Evolutionary conservation across 306 rosid genomes (phyloP).

Genomic region (Cucurbita maxima): DNA sequence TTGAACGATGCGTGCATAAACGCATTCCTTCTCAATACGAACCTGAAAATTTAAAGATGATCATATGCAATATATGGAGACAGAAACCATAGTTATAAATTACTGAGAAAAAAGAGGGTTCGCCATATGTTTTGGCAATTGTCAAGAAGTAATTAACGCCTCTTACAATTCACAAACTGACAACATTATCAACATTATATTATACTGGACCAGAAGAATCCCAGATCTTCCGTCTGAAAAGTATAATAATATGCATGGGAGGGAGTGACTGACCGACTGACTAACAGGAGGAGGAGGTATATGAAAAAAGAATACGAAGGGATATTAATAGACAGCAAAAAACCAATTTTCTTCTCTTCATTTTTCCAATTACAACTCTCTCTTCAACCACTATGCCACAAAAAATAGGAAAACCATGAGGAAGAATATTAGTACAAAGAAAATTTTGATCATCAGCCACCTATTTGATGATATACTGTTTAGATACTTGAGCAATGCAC

Average conservation of each 20-base stretch:
- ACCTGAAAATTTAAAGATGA: not conserved
- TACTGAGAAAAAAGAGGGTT: not conserved
- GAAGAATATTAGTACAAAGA: slow-evolving; percentile 89
- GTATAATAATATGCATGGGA: not conserved
- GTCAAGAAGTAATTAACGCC: slow-evolving; percentile 13
- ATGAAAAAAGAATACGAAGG: slow-evolving; percentile 7
- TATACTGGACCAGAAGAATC: not conserved
- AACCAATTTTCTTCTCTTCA: slow-evolving; percentile 10
- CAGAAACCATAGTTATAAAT: not conserved
- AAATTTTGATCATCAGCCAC: slow-evolving; percentile 99
- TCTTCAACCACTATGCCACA: slow-evolving; percentile 54
- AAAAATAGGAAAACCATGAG: slow-evolving; percentile 95
- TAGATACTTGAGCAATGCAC: slow-evolving; percentile 78
- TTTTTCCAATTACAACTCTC: slow-evolving; percentile 18
- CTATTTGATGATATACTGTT: slow-evolving; percentile 92
- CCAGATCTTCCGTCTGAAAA: not conserved
- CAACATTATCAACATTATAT: slow-evolving; percentile 5
- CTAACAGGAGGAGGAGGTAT: not conserved
- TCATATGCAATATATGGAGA: not conserved
- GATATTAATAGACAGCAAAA: slow-evolving; percentile 5
- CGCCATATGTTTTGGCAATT: not conserved
- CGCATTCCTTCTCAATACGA: not conserved
- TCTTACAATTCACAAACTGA: slow-evolving; percentile 19
- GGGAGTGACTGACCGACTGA: not conserved
- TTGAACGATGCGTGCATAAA: not conserved